phyloP scores from a whole-genome alignment of 805 yeast genomes.

The Scheffersomyces stipitis region DNA sequence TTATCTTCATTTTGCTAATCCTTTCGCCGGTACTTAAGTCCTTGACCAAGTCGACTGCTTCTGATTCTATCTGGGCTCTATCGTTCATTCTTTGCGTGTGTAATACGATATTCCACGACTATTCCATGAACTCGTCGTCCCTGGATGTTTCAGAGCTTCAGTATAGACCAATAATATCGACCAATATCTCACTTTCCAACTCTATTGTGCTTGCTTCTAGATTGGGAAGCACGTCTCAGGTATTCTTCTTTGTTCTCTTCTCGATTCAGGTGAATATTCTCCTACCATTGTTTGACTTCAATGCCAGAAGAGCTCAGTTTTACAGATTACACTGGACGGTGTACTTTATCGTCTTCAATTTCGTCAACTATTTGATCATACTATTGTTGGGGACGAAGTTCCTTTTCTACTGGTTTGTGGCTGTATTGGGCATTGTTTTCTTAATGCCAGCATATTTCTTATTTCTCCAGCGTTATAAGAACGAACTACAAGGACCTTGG shows the following conservation, averaged over 20 bases:
- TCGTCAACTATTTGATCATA: constrained; percentile 32
- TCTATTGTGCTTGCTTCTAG: constrained; percentile 92
- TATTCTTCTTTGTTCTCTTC: constrained; percentile 78
- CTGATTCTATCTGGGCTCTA: constrained; percentile 94
- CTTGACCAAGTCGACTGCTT: constrained; percentile 81
- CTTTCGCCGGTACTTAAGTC: constrained; percentile 90
- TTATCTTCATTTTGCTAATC: constrained; percentile 68
- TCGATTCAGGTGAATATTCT: constrained; percentile 70
- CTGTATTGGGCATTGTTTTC: constrained; percentile 49
- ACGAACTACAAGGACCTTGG: constrained; percentile 91
- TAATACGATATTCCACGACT: constrained; percentile 68
- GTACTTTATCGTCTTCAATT: constrained; percentile 23
- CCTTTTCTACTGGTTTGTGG: constrained; percentile 49
- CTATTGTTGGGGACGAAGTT: constrained; percentile 21
- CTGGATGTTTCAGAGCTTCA: constrained; percentile 4
- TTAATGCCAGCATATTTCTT: constrained; percentile 71
- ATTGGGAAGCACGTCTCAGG: constrained; percentile 67
- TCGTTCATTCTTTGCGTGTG: constrained; percentile 74
- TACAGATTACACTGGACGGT: constrained; percentile 16
- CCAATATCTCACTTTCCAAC: constrained; percentile 80
- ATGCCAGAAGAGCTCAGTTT: constrained; percentile 47
- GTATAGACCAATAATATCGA: constrained; percentile 61
- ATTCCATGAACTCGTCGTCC: constrained; percentile 48
- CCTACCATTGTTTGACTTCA: constrained; percentile 67
- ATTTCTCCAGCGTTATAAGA: constrained; percentile 73